phyloP scores from a whole-genome alignment of 116 monocot genomes.

The Trichopus zeylanicus region DNA sequence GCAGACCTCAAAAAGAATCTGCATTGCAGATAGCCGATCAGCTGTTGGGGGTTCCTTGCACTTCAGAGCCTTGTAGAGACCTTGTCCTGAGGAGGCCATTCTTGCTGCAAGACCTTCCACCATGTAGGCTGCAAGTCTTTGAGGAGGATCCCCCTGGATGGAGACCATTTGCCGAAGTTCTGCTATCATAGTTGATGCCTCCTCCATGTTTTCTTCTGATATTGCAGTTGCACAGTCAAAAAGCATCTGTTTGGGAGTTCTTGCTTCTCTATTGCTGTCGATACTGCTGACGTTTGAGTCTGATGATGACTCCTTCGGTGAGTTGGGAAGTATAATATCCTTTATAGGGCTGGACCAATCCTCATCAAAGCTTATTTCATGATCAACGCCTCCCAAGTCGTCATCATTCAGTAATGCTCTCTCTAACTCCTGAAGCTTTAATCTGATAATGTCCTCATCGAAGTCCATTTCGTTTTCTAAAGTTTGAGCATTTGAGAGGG shows the following conservation, averaged over 20 bases:
- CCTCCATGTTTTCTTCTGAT: conserved; percentile 55
- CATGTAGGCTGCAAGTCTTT: conserved; percentile 84
- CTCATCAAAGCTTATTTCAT: conserved; percentile 39
- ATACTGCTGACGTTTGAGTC: conserved; percentile 60
- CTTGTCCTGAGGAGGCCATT: conserved; percentile 72
- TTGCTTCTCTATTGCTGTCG: conserved; percentile 35
- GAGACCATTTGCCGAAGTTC: conserved; percentile 81
- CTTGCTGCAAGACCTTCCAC: conserved; percentile 90
- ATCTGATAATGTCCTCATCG: conserved; percentile 60
- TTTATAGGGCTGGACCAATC: conserved; percentile 62
- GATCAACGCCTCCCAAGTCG: conserved; percentile 19
- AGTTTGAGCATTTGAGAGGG: conserved; percentile 41
- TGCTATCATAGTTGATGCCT: conserved; percentile 48
- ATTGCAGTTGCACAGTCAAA: conserved; percentile 76
- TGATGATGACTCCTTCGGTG: conserved; percentile 75
- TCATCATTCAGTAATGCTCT: conserved; percentile 56
- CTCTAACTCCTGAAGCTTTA: conserved; percentile 86
- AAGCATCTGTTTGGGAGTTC: conserved; percentile 69
- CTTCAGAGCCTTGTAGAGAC: conserved; percentile 68
- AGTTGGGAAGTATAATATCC: conserved; percentile 31
- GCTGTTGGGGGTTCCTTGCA: conserved; percentile 83
- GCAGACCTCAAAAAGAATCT: conserved; percentile 89
- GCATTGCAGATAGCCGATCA: conserved; percentile 86
- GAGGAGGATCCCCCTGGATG: conserved; percentile 84
- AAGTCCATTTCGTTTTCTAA: conserved; percentile 38